Base-by-base conservation (phyloP, 1,284 basidiomycete genomes). In the Rhizopogon parksii region DNA sequence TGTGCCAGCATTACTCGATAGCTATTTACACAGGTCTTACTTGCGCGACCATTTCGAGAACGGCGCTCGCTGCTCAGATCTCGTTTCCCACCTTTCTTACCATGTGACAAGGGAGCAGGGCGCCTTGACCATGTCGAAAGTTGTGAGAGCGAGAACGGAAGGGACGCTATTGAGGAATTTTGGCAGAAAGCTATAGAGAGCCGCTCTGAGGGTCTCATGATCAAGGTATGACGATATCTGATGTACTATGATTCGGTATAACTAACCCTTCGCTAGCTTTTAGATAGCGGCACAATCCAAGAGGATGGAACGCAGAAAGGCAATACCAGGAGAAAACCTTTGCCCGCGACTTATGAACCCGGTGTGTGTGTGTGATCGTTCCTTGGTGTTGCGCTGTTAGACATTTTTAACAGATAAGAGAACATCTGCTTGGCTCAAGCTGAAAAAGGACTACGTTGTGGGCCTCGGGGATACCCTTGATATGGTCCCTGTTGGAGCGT, bases 171-270 rank as follows among this genome's bases (percentile, higher is more conserved):
- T 7, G 79, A 88, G 61, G 77, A 74, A 8, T 96, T 96, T 66
- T 93, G 93, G 78, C 74, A 83, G 57, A 74, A 76, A 54, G 87
- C 91, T 4, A 77, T 92, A n/a, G 80, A 84, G 60, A 83, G 83
- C 64, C 85, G 85, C 52, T 91, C 88, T 54, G 94, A 97, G 67
- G 94, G 94, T 4, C 74, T 96, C 57, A 95, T 97, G 93, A 80
- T 96, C 63, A 97, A 96, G 73, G 86, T 91, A 17, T 59, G 77
- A 52, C 19, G 42, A 40, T 19, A 15, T 45, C 43, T 35, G 7
- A 45, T 45, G 14, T 32, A 19, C 19, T 30, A 17, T 40, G 17
- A 24, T 24, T 6, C n/a, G 19, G 9, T 8, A n/a, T 45, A 45
- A 43, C 50, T 60, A 46, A 60, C 36, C 9, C 30, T 52, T 30